Evolutionary conservation across 345 rosid genomes (phyloP), one percentile per base, ranked within the genome.

Genomic region (Eutrema japonicum): DNA sequence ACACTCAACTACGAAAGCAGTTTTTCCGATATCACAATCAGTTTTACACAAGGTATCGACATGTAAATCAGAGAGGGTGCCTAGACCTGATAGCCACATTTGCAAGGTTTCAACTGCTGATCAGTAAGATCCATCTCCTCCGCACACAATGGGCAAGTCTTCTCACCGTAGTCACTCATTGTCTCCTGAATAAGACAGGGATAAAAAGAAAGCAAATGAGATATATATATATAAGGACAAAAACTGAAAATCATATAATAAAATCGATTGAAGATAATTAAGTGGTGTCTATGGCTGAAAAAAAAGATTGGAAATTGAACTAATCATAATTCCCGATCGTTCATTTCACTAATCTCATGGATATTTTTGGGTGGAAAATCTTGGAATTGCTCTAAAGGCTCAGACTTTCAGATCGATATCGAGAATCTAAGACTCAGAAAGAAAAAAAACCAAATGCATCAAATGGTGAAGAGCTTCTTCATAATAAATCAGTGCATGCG

Each of bases 71-170:
- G 73, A 68, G 36, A 55, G 30, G 38, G 27, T 27, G 41, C 35
- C 52, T 74, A 51, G 48, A 92, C 96, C 93, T 93, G 93, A 40
- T 93, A 93, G 66, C 97, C 98, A 82, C 98, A 93, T 83, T 85
- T 82, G 86, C 98, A 93, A 60, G 98, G 97, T 83, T 87, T 93
- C 83, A 93, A 82, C 49, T 93, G 96, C 81, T 87, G 97, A 79
- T 90, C 98, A 45, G 98, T 90, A 78, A 91, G 70, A 70, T 89
- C 97, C 98, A 93, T 93, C 86, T 90, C 96, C 79, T 93, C 96
- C 0, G 96, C 88, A 29, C 98, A 93, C 71, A 93, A 89, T 22
- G 97, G 98, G 56, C 97, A 93, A 35, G 87, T 87, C 85, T 74
- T 93, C 60, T 93, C 97, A 68, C 96, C 91, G 64, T 84, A 82